Evolutionary conservation across 495 filamentous ascomycete species (phyloP), one percentile per base, ranked within the genome.

Genomic region (Penicillium ochrochloron): DNA sequence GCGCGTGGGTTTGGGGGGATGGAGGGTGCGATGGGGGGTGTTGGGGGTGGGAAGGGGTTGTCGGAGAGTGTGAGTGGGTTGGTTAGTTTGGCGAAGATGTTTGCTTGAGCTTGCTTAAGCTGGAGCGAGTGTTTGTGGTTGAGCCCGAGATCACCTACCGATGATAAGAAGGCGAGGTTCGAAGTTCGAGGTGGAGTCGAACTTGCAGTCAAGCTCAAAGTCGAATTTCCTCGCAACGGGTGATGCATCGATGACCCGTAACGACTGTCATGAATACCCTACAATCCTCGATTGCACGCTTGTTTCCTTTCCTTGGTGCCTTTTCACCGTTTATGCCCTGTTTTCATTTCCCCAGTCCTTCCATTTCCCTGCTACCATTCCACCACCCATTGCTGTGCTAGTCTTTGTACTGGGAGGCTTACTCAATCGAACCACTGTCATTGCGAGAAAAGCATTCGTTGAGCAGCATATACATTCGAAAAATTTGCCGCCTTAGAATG

Each of bases 71-170:
- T 85, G 27, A 80, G 79, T 19, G 80, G 82, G 21, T 64, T 88
- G 41, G 81, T 86, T 74, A 85, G 76, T 59, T 69, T 90, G 58
- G 84, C 84, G 3, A 89, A 91, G 77, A 86, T 90, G 83, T 85
- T 90, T 67, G 79, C 86, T 56, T 89, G 77, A 57, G 46, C 14
- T 37, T 27, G 64, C 31, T 33, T 7, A 9, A 33, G 8, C 31
- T 33, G 31, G 5, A 33, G 31, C 5, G 31, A 9, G 31, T 6
- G 31, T 33, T 5, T 33, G 4, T 25, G 9, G 19, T 21, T 48
- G 44, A 23, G 21, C 9, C 6, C 14, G 44, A 25, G 44, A 48
- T 23, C 7, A 44, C 6, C 42, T 44, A 44, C 23, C 23, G 23
- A 50, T 25, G 10, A 50, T 50, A 27, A 1, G 21, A 50, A 25